Evolutionary conservation across 2,329 filamentous ascomycete species (phyloP).

Genomic region (Penicillium brevicompactum): DNA sequence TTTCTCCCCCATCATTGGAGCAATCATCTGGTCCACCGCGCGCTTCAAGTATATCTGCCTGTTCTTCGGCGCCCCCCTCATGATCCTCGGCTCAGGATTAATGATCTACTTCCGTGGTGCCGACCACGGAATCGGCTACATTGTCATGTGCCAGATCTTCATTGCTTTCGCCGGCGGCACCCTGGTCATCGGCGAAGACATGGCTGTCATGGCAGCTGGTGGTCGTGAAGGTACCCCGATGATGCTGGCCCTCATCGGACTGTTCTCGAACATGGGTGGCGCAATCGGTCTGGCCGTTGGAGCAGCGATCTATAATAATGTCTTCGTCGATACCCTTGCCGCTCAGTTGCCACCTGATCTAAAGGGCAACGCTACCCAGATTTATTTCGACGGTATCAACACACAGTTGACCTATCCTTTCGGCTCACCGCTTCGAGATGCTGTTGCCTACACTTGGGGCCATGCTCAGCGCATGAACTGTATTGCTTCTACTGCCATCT

Average conservation of each 20-base stretch:
- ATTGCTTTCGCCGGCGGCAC: conserved; percentile 58
- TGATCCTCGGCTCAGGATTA: conserved; percentile 55
- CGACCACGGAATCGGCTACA: conserved; percentile 50
- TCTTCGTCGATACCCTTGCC: conserved; percentile 53
- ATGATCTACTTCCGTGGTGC: conserved; percentile 60
- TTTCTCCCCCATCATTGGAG: conserved; percentile 52
- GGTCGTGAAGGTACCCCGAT: conserved; percentile 58
- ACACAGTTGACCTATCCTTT: conserved; percentile 33
- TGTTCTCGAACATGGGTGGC: conserved; percentile 39
- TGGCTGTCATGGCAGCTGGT: conserved; percentile 60
- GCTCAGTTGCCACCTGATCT: conserved; percentile 46
- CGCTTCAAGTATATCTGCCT: conserved; percentile 56
- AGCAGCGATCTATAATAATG: conserved; percentile 58
- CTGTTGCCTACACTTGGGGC: conserved; percentile 42
- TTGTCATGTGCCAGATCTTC: conserved; percentile 60
- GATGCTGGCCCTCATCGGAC: conserved; percentile 40
- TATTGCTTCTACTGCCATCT: conserved; percentile 38
- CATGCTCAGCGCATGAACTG: conserved; percentile 38
- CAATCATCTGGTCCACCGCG: conserved; percentile 52
- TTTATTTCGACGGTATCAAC: conserved; percentile 31
- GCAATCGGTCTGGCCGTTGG: conserved; percentile 36
- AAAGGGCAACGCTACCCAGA: conserved; percentile 22
- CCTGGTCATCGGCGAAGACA: conserved; percentile 57
- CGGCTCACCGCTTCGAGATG: conserved; percentile 33
- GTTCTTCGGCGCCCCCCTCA: conserved; percentile 55